A percentile compares a stretch with the other conserved stretches of the same genome.
These are phyloP conservation scores for Hordeum marinum DNA, from an alignment of 176 grass and related monocot genomes.

Conservation along the genomic window DNA sequence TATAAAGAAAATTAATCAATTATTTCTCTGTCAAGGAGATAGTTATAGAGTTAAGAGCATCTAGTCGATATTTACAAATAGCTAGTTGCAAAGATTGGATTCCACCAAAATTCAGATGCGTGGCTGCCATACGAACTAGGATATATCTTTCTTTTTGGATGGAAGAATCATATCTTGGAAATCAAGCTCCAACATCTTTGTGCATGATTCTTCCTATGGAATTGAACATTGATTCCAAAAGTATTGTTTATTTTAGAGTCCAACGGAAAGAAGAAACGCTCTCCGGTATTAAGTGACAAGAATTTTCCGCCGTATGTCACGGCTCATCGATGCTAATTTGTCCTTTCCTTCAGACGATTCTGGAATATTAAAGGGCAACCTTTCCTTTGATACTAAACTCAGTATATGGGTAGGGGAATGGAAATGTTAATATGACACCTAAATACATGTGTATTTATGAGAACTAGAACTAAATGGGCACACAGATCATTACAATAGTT, in stretches of 20 bases:
- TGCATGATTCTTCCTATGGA: neutral
- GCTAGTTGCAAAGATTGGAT: slow-evolving; percentile 35
- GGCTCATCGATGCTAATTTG: neutral
- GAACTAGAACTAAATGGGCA: too few species aligned
- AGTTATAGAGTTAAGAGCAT: slow-evolving; percentile 5
- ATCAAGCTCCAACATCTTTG: slow-evolving; percentile 35
- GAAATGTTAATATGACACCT: neutral
- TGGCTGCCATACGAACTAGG: neutral
- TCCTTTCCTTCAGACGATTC: neutral
- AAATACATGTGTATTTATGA: too few species aligned
- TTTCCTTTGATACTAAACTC: neutral
- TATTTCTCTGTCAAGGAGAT: neutral
- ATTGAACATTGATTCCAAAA: neutral
- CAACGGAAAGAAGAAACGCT: neutral
- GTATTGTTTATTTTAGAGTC: neutral
- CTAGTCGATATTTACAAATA: slow-evolving; percentile 23
- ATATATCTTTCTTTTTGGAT: slow-evolving; percentile 33
- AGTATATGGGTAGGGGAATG: neutral
- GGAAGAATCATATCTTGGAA: slow-evolving; percentile 24
- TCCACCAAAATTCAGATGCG: slow-evolving; percentile 21
- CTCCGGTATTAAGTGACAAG: neutral
- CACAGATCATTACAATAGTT: too few species aligned
- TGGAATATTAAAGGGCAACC: neutral
- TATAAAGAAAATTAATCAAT: neutral
- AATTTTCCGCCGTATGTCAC: neutral